Evolutionary conservation across 2,329 filamentous ascomycete species (phyloP), one percentile per base, ranked within the genome.

Genomic region (Ophiostoma piceae): DNA sequence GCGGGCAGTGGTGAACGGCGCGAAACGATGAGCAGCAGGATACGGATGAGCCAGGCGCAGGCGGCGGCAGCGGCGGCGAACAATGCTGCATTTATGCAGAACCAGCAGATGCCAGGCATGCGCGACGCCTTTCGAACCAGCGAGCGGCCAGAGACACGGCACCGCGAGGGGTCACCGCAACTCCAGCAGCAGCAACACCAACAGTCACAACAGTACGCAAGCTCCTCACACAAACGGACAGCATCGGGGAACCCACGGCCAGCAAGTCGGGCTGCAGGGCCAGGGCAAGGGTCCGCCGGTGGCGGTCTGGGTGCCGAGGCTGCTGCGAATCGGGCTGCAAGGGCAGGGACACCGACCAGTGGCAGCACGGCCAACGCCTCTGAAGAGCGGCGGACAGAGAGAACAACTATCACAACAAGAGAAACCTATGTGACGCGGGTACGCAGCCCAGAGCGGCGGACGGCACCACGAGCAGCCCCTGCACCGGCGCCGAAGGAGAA

Each of bases 381-480:
- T 70, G 84, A 87, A 72, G 84, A 87, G 76, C 79, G 86, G 72
- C 81, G 85, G 75, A 87, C 84, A 8, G 87, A 89, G 78, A 82
- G 81, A 68, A 73, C 74, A 76, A 76, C 83, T 75, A 76, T 86
- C 69, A 83, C 88, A 71, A 88, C 87, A 29, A 81, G 86, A 70
- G 90, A 92, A 75, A 87, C 86, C 69, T 77, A 88, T 69, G 83
- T 87, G 47, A 82, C 84, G 70, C 84, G 87, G 70, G 83, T 83
- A 8, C 84, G 82, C 75, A 91, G 89, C 74, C 84, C 88, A 1
- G 84, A 84, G 67, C 79, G 82, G 65, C 79, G 81, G 54, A 76
- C 76, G 57, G 77, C 77, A 4, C 76, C 78, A 71, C 76, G 75
- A 67, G 76, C 57, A 35, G 73, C 57, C 73, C 75, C 32, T 74